Evolutionary conservation across 768 basidiomycete species (phyloP).

Genomic region (Peribolospora kevripleyi): DNA sequence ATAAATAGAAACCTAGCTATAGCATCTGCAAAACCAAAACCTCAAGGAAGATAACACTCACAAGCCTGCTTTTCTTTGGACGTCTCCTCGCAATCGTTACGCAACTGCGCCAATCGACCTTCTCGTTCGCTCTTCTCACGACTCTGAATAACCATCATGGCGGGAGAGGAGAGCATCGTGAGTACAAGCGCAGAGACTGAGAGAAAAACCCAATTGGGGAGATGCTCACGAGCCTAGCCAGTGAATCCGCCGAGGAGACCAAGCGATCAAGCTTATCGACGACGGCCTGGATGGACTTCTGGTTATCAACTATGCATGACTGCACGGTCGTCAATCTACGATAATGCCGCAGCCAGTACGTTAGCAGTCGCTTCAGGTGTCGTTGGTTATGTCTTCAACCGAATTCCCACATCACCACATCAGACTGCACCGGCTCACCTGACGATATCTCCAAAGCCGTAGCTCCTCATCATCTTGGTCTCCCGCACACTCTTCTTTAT

Average conservation of each 20-base stretch:
- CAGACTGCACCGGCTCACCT: neutral
- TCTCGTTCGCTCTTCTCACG: slow-evolving; percentile 6
- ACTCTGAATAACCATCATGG: no score
- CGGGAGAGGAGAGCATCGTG: no score
- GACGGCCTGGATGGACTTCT: neutral
- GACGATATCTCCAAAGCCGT: neutral
- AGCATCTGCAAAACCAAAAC: neutral
- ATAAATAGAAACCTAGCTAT: no score
- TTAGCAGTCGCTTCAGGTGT: no score
- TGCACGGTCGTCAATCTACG: no score
- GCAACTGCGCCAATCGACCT: neutral
- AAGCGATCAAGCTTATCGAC: no score
- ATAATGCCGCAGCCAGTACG: no score
- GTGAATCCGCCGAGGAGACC: no score
- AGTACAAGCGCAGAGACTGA: no score
- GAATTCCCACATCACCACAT: neutral
- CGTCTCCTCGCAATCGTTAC: slow-evolving; percentile 7
- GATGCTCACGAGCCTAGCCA: no score
- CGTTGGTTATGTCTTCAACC: neutral
- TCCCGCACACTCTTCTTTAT: slow-evolving; percentile 5
- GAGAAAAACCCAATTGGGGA: no score
- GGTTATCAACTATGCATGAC: neutral
- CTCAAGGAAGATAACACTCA: neutral
- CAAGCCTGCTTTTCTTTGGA: slow-evolving; percentile 6
- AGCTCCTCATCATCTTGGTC: slow-evolving; percentile 5